Evolutionary conservation across 75 land plant species (phyloP).

Genomic region (Cunninghamia lanceolata): DNA sequence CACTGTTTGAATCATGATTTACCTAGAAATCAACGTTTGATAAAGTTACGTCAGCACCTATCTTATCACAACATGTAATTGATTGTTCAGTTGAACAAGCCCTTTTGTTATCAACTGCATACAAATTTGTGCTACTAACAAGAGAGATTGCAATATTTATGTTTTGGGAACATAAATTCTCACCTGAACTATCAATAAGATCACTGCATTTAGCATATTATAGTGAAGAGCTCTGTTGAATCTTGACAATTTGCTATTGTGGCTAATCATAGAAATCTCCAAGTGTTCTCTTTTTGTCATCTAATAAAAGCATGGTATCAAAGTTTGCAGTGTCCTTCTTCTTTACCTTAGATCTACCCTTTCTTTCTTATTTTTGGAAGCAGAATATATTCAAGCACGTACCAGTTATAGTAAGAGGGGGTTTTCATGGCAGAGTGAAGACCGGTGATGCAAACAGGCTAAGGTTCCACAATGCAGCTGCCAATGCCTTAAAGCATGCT

Average conservation of each 20-base stretch:
- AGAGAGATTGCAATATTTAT: neutral
- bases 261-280: neutral
- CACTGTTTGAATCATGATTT: neutral
- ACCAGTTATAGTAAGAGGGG: conserved; percentile 46
- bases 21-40: neutral
- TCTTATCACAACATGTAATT: neutral
- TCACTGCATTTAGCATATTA: neutral
- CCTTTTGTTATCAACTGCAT: neutral
- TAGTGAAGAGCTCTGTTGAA: neutral
- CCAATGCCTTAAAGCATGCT: conserved; percentile 45
- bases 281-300: neutral
- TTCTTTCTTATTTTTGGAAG: conserved; percentile 6
- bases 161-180: conserved; percentile 2
- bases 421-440: conserved; percentile 46
- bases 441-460: conserved; percentile 52
- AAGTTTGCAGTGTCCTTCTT: conserved; percentile 5
- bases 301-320: neutral
- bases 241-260: neutral
- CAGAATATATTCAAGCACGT: conserved; percentile 46
- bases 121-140: neutral
- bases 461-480: conserved; percentile 43
- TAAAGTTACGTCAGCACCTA: neutral
- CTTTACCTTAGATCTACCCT: conserved; percentile 1
- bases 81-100: neutral
- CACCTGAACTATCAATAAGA: neutral